Percentiles rank a stretch among this genome's conserved stretches.
Conservation (phyloP, 2,329 filamentous ascomycete genomes). For the Monilinia polystroma region DNA sequence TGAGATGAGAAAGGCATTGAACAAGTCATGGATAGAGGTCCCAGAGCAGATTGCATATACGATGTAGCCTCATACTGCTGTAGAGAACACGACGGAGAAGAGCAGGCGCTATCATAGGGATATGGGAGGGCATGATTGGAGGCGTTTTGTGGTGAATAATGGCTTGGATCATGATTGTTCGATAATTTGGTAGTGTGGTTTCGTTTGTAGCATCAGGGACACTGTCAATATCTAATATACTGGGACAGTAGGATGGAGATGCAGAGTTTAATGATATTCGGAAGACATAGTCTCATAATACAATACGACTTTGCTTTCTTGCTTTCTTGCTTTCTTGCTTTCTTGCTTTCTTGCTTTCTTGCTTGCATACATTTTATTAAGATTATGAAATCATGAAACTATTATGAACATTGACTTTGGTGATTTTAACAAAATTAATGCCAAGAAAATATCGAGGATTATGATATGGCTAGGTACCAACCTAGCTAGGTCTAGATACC, state of each 20-base stretch:
- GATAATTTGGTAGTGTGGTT: slow-evolving; percentile 13
- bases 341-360: too few species aligned
- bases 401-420: not conserved
- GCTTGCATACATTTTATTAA: too few species aligned
- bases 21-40: not conserved
- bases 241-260: not conserved
- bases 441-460: not conserved
- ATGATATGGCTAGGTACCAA: too few species aligned
- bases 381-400: not conserved
- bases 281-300: not conserved
- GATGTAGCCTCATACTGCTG: not conserved
- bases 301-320: not conserved
- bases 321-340: too few species aligned
- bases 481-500: not conserved
- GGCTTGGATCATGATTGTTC: slow-evolving; percentile 5
- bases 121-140: slow-evolving; percentile 1
- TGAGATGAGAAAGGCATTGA: slow-evolving; percentile 1
- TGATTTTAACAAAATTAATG: not conserved
- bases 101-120: not conserved
- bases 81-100: slow-evolving; percentile 5
- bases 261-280: not conserved
- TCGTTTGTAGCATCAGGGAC: slow-evolving; percentile 10
- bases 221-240: slow-evolving; percentile 19
- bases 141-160: not conserved
- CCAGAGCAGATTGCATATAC: slow-evolving; percentile 4